Evolutionary conservation across 352 stramenopile species (phyloP).

Genomic region (Salisapilia sapeloensis): DNA sequence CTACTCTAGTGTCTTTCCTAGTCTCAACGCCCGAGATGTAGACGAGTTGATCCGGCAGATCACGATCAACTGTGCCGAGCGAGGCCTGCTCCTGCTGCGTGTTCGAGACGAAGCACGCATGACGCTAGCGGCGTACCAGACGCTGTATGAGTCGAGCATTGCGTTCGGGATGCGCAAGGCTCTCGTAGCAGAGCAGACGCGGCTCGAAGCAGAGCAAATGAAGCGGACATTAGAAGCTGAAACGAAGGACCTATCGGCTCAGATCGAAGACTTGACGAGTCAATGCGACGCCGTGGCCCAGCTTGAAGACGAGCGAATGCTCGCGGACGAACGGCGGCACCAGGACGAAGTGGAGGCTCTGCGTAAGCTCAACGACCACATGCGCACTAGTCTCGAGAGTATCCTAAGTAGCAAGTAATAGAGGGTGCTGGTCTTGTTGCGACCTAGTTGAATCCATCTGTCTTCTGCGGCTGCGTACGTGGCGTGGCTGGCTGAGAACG

Average conservation of each 20-base stretch:
- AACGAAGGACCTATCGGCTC: constrained; percentile 51
- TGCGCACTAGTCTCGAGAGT: constrained; percentile 85
- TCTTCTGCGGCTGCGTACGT: too few relatives aligned
- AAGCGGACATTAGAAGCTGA: constrained; percentile 69
- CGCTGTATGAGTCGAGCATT: constrained; percentile 84
- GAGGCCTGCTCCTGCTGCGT: constrained; percentile 75
- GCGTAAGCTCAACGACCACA: constrained; percentile 77
- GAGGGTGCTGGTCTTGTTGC: too few relatives aligned
- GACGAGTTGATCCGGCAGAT: constrained; percentile 87
- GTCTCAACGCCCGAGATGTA: too few relatives aligned
- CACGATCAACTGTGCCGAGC: constrained; percentile 87
- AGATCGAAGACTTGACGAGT: constrained; percentile 59
- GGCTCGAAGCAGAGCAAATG: constrained; percentile 73
- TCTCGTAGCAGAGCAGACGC: constrained; percentile 84
- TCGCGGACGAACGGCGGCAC: constrained; percentile 70
- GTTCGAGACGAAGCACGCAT: constrained; percentile 85
- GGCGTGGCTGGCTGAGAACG: too few relatives aligned
- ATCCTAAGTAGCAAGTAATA: too few relatives aligned
- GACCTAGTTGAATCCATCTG: too few relatives aligned
- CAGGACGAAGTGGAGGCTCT: constrained; percentile 75
- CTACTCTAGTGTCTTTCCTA: background rate
- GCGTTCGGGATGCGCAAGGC: constrained; percentile 90
- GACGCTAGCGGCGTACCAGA: constrained; percentile 87
- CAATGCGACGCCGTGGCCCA: constrained; percentile 37
- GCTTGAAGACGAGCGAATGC: constrained; percentile 45